Evolutionary conservation across 768 basidiomycete genomes (phyloP).

Genomic region (Gyrodon lividus): DNA sequence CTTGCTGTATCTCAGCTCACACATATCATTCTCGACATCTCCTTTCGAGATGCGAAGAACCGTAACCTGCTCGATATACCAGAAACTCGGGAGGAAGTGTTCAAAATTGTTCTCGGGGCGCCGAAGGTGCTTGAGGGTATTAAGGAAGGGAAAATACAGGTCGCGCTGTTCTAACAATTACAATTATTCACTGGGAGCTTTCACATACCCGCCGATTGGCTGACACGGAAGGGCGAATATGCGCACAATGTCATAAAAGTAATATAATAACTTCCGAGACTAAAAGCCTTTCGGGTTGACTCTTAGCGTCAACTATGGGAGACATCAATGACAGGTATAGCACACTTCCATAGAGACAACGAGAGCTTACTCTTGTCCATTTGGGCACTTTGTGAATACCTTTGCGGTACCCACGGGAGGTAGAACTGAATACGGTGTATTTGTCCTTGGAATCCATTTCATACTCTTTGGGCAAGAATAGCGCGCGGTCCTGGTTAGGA

Average conservation of each 20-base stretch:
- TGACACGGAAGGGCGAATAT: not conserved
- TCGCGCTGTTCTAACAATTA: constrained; percentile 69
- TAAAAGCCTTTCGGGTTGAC: constrained; percentile 93
- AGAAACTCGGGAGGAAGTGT: constrained; percentile 80
- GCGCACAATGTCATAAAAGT: constrained; percentile 10
- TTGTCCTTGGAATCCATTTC: constrained; percentile 95
- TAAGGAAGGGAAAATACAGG: constrained; percentile 67
- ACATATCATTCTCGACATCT: constrained; percentile 80
- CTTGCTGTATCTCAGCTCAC: constrained; percentile 71
- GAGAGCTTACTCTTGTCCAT: constrained; percentile 77
- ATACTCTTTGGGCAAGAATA: constrained; percentile 87
- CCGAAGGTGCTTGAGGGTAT: constrained; percentile 61
- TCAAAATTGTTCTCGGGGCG: constrained; percentile 67
- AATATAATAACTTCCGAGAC: constrained; percentile 47
- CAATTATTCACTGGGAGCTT: not conserved
- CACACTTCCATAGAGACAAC: not conserved
- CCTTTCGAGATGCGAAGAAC: constrained; percentile 73
- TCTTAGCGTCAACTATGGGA: constrained; percentile 70
- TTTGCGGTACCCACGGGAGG: constrained; percentile 77
- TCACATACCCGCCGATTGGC: not conserved
- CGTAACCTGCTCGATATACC: constrained; percentile 77
- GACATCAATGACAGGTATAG: constrained; percentile 6
- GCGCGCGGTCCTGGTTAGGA: constrained; percentile 56
- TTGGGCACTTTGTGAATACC: constrained; percentile 98
- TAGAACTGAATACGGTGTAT: constrained; percentile 85